These are phyloP conservation scores for Penicillium crustosum DNA, from an alignment of 2,329 filamentous ascomycete species.

Conservation along the genomic window DNA sequence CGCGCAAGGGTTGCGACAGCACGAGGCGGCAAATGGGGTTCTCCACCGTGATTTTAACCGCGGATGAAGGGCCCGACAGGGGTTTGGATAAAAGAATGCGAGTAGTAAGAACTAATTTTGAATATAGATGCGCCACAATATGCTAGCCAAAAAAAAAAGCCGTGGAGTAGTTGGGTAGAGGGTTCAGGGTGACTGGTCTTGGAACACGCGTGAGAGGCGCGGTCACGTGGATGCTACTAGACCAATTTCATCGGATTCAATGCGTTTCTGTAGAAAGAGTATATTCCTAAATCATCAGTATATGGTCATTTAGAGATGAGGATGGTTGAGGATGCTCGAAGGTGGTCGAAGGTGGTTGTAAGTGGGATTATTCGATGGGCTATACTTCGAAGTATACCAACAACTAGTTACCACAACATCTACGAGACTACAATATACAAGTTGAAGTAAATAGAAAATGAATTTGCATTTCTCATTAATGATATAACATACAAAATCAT, in stretches of 20 bases:
- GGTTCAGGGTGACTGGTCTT: constrained; percentile 14
- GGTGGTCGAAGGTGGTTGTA: not conserved
- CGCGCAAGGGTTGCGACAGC: constrained; percentile 22
- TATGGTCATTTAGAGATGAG: not conserved
- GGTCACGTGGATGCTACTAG: constrained; percentile 31
- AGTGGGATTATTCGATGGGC: not conserved
- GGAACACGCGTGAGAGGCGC: constrained; percentile 33
- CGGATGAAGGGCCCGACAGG: not conserved
- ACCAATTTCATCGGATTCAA: not conserved
- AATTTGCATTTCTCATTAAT: not conserved
- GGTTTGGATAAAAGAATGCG: not conserved
- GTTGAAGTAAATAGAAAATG: not conserved
- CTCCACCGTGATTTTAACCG: constrained; percentile 1
- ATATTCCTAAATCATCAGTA: not conserved
- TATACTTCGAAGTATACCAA: not conserved
- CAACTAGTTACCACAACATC: not conserved
- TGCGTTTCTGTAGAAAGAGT: not conserved
- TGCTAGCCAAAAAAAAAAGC: constrained; percentile 7
- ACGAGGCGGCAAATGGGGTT: constrained; percentile 22
- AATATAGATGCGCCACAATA: constrained; percentile 3
- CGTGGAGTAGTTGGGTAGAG: not conserved
- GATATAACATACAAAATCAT: not conserved
- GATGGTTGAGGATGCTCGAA: not conserved
- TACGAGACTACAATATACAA: not conserved
- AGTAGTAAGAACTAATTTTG: not conserved